Base-by-base conservation (phyloP, 2,329 filamentous ascomycete genomes). In the Epichloe scottii region DNA sequence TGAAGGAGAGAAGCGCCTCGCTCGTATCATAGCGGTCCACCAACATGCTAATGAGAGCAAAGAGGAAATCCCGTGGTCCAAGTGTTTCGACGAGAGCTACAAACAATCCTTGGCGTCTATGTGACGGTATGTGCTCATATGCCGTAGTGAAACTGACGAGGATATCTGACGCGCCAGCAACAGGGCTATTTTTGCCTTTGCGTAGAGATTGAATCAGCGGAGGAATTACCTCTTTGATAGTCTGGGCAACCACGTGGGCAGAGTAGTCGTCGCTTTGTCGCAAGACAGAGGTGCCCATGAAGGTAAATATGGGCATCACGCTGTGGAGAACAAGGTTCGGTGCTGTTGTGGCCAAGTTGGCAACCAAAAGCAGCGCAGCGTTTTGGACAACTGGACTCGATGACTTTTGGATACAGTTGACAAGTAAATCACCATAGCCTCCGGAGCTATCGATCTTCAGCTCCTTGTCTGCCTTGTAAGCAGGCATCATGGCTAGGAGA, bases 251-350 rank as follows among this genome's bases (percentile, higher is more conserved):
- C 34, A 98, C 91, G 64, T 95, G 88, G 12, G 90, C 89, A 21
- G 93, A 97, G 69, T 96, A 97, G 59, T 97, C 91, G 60, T 98
- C 94, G 59, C 88, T 89, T 69, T 96, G 91, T 46, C 87, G 84
- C 47, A 98, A 77, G 19, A 96, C 84, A 3, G 88, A 95, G 42
- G 85, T 86, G 41, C 91, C 89, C 84, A 97, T 96, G 64, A 97
- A 96, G 0, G 93, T 97, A 70, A 98, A 98, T 49, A 98, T 91
- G 12, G 93, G 93, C 93, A 98, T 98, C 50, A 98, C 88, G 59
- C 89, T 96, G 68, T 98, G 91, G 52, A 98, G 76, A 3, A 98
- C 88, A 46, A 95, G 73, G 64, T 95, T 90, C 0, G 94, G 93
- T 0, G 89, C 88, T 58, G 90, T 87, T 39, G 85, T 85, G 21